Base-by-base conservation (phyloP, 1,284 basidiomycete genomes). In the Trichosporon coremiiforme region DNA sequence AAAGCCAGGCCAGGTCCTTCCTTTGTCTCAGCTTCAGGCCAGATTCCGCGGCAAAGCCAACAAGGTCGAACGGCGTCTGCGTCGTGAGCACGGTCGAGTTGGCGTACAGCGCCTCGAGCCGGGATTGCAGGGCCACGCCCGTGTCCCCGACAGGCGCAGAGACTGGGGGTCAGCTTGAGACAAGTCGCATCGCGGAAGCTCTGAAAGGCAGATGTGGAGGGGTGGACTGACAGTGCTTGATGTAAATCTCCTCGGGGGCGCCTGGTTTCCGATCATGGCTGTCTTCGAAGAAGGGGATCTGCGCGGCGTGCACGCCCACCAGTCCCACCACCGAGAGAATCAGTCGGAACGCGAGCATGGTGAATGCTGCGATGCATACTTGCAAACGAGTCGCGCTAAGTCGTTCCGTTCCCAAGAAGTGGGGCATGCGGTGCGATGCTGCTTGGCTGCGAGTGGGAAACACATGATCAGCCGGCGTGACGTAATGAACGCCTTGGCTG, bases 1-100 rank as follows among this genome's bases (percentile, higher is more conserved):
- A 75, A 53, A 78, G 63, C 4, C 53, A 36, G 22, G 71, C 55
- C 2, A 78, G 29, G 35, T 75, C 70, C 15, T 74, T 69, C 15
- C 73, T 31, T 64, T 76, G 71, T 8, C 67, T 36, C 7, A 78
- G 62, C 3, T 71, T 13, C 38, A 77, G 57, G 4, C 66, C 63
- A 2, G 67, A 33, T 5, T 66, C 68, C 0, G 67, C 69, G 2
- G 77, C 77, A 55, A 69, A 79, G 4, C 63, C 50, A 13, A 73
- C 45, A n/a, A 75, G 60, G 47, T 76, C 65, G 68, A 79, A 79
- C 35, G 29, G 38, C 60, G 73, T 71, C 15, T 72, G 50, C 7
- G 76, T 77, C 31, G 57, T 62, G 29, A 62, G 22, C 4, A 62
- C 57, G 10, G 57, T 25, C 15, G 15, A n/a, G 57, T 62, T 62